phyloP scores from a whole-genome alignment of 1,284 basidiomycete genomes.

The Apiotrichum gamsii region DNA sequence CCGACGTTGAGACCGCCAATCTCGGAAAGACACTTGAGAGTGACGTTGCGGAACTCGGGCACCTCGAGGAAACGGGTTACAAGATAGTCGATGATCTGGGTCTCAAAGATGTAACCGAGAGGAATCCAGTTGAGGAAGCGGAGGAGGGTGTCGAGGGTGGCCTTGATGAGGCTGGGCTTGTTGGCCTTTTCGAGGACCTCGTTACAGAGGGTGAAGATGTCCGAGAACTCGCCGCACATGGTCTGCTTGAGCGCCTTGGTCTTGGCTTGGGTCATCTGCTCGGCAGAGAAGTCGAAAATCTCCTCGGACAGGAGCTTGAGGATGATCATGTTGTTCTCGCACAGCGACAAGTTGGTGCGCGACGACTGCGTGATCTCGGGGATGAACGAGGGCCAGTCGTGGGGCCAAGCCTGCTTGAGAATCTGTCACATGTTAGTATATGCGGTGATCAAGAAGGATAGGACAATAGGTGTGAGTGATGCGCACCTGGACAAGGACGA shows the following conservation, averaged over 20 bases:
- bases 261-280: slow-evolving; percentile 98
- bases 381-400: slow-evolving; percentile 98
- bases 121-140: slow-evolving; percentile 99
- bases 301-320: slow-evolving; percentile 96
- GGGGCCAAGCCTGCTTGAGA: slow-evolving; percentile 99
- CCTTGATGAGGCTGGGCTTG: slow-evolving; percentile 90
- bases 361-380: slow-evolving; percentile 96
- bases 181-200: slow-evolving; percentile 98
- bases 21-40: slow-evolving; percentile 95
- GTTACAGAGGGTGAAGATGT: slow-evolving; percentile 90
- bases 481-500: slow-evolving; percentile 92
- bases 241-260: slow-evolving; percentile 96
- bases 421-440: slow-evolving; percentile 73
- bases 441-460: not conserved
- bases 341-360: slow-evolving; percentile 89
- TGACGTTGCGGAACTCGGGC: slow-evolving; percentile 94
- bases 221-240: slow-evolving; percentile 94
- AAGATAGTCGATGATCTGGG: slow-evolving; percentile 91
- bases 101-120: slow-evolving; percentile 98
- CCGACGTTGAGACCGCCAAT: slow-evolving; percentile 90
- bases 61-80: slow-evolving; percentile 95
- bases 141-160: slow-evolving; percentile 90
- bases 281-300: slow-evolving; percentile 98
- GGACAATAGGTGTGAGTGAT: slow-evolving; percentile 52
- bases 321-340: slow-evolving; percentile 99